Conservation (phyloP, 1,284 basidiomycete species). For the Somion occarium region DNA sequence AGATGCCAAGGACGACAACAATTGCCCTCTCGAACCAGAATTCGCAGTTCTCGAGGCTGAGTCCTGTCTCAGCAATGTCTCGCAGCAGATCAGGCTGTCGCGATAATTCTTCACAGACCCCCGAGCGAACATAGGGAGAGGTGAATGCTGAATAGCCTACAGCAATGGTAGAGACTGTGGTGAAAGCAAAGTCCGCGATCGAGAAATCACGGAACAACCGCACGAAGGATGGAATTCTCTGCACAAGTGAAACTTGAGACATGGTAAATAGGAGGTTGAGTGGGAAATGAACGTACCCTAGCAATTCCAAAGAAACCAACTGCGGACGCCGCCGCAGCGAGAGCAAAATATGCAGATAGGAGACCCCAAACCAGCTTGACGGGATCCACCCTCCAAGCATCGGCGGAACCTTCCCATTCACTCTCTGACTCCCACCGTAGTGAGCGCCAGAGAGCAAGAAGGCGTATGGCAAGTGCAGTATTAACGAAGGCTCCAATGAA, state of each 20-base stretch:
- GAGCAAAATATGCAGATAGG: slow-evolving; percentile 58
- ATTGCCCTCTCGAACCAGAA: slow-evolving; percentile 68
- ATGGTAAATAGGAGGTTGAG: not conserved
- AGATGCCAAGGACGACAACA: slow-evolving; percentile 48
- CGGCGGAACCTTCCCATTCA: slow-evolving; percentile 65
- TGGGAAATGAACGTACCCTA: slow-evolving; percentile 39
- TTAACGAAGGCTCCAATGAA: slow-evolving; percentile 53
- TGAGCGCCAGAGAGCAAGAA: slow-evolving; percentile 54
- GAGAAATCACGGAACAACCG: slow-evolving; percentile 70
- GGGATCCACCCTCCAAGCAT: slow-evolving; percentile 55
- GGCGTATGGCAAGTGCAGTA: slow-evolving; percentile 46
- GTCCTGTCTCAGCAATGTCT: slow-evolving; percentile 63
- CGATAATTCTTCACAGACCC: slow-evolving; percentile 67
- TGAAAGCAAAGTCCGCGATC: slow-evolving; percentile 68
- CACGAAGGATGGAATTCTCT: slow-evolving; percentile 51
- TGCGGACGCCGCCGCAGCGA: slow-evolving; percentile 53
- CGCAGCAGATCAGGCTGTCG: slow-evolving; percentile 69
- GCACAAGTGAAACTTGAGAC: slow-evolving; percentile 1
- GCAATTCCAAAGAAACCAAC: slow-evolving; percentile 65
- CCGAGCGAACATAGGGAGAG: slow-evolving; percentile 45
- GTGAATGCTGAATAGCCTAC: slow-evolving; percentile 57
- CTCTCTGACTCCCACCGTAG: slow-evolving; percentile 63
- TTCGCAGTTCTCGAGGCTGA: slow-evolving; percentile 74
- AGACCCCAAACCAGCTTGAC: slow-evolving; percentile 64
- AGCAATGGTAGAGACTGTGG: slow-evolving; percentile 48